Evolutionary conservation across 176 grass and related monocot species (phyloP).

Genomic region (Elaeis guineensis): DNA sequence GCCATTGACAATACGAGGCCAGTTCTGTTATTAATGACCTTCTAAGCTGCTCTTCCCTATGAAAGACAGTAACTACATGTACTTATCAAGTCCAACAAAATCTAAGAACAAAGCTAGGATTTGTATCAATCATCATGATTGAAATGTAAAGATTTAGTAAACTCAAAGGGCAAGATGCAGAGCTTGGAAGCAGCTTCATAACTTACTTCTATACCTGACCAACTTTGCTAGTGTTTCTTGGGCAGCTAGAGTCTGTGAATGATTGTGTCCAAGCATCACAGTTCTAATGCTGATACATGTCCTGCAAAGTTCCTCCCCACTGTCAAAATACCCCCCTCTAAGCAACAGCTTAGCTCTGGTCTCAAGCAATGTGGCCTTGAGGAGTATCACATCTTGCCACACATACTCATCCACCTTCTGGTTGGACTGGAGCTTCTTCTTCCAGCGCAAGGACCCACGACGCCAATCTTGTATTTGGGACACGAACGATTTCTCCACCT

Average conservation of each 20-base stretch:
- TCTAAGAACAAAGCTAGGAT: not conserved
- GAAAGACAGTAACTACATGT: too few relatives aligned
- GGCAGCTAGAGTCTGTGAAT: constrained; percentile 71
- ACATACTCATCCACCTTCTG: constrained; percentile 70
- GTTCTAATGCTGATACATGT: constrained; percentile 97
- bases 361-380: constrained; percentile 81
- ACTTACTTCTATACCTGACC: constrained; percentile 87
- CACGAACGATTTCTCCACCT: constrained; percentile 80
- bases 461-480: constrained; percentile 81
- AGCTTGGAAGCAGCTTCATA: constrained; percentile 24
- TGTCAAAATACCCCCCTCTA: constrained; percentile 76
- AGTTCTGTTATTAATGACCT: too few relatives aligned
- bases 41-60: too few relatives aligned
- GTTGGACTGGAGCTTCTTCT: constrained; percentile 66
- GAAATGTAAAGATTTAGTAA: not conserved
- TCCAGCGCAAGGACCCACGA: constrained; percentile 63
- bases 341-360: constrained; percentile 79
- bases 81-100: not conserved
- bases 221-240: constrained; percentile 93
- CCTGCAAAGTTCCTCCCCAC: constrained; percentile 73
- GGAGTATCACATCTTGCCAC: constrained; percentile 95
- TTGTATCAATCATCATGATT: constrained; percentile 3
- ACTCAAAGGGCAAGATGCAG: not conserved
- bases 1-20: too few relatives aligned
- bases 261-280: constrained; percentile 83